phyloP scores from a whole-genome alignment of 2,329 filamentous ascomycete genomes.

The Aspergillus phoenicis region DNA sequence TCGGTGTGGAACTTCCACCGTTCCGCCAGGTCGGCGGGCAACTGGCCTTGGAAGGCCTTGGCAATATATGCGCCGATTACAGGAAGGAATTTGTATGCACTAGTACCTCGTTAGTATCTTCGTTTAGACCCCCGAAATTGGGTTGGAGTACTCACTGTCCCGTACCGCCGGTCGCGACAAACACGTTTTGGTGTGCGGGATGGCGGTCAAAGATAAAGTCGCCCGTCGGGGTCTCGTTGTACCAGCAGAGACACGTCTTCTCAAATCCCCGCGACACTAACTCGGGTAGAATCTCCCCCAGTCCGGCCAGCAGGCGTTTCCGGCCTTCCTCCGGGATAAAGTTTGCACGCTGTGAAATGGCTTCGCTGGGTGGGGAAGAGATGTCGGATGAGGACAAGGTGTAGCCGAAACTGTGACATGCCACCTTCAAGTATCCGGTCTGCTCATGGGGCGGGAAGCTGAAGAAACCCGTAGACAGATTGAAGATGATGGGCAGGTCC shows the following conservation, averaged over 20 bases:
- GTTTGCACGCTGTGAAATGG: conserved; percentile 29
- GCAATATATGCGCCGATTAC: conserved; percentile 65
- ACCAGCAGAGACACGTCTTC: conserved; percentile 68
- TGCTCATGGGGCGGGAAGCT: conserved; percentile 47
- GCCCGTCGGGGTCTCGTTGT: conserved; percentile 67
- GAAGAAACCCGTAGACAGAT: conserved; percentile 50
- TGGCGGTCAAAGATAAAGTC: conserved; percentile 71
- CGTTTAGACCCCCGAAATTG: accelerated
- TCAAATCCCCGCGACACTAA: conserved; percentile 61
- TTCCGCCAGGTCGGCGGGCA: conserved; percentile 55
- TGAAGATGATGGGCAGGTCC: conserved; percentile 63
- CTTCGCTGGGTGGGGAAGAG: conserved; percentile 24
- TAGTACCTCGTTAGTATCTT: conserved; percentile 20
- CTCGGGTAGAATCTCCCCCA: conserved; percentile 61
- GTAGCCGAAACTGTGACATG: conserved; percentile 69
- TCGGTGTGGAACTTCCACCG: conserved; percentile 57
- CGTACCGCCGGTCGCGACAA: conserved; percentile 33
- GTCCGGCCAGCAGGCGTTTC: conserved; percentile 57
- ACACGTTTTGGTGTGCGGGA: conserved; percentile 52
- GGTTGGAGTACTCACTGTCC: conserved; percentile 30
- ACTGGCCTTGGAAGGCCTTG: conserved; percentile 53
- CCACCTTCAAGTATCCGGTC: conserved; percentile 59
- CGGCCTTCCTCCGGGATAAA: conserved; percentile 56
- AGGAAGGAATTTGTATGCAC: conserved; percentile 64
- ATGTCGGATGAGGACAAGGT: conserved; percentile 24